Base-by-base conservation (phyloP, 805 yeast species). In the Candida multigemmis region DNA sequence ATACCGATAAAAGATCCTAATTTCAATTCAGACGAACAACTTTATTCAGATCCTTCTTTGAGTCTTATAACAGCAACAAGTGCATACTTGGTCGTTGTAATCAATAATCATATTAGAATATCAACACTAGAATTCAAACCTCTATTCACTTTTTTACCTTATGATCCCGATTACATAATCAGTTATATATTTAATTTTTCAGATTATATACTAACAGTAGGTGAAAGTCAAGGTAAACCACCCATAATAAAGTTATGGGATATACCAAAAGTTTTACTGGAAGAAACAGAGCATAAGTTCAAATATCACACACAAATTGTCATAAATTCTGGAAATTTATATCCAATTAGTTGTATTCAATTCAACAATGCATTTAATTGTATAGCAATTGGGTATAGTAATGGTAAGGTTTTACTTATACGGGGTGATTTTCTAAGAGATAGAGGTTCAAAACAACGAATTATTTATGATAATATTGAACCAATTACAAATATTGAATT, bases 361-460 rank as follows among this genome's bases (percentile, higher is more conserved):
- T 53, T 67, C 26, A 66, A 75, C 10, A 38, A 50, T 2, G 75
- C 70, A 33, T 68, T 77, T 34, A 65, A 83, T 3, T 70, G 82
- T 18, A 48, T 80, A 5, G 87, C 81, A 0, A 55, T 83, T 24
- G 95, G 95, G 0, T 83, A 74, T 41, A 78, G 87, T 9, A 79
- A 86, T 48, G 98, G 98, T 2, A 65, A 74, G 12, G 85, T 87
- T 2, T 59, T 87, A 2, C 56, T 87, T 5, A 71, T 87, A 0
- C 58, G 97, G 35, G 98, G 98, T 6, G 97, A 91, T 49, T 50
- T 91, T 17, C 38, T 84, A 5, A 73, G 86, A 40, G 98, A 91
- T 45, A 60, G 94, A 32, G 97, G 97, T 0, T 75, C 94, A 7
- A 71, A 91, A 37, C 97, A 89, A 43, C 60, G 96, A 16, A 49